Evolutionary conservation across 2,329 filamentous ascomycete species (phyloP).

Genomic region (Sporothrix dimorphospora): DNA sequence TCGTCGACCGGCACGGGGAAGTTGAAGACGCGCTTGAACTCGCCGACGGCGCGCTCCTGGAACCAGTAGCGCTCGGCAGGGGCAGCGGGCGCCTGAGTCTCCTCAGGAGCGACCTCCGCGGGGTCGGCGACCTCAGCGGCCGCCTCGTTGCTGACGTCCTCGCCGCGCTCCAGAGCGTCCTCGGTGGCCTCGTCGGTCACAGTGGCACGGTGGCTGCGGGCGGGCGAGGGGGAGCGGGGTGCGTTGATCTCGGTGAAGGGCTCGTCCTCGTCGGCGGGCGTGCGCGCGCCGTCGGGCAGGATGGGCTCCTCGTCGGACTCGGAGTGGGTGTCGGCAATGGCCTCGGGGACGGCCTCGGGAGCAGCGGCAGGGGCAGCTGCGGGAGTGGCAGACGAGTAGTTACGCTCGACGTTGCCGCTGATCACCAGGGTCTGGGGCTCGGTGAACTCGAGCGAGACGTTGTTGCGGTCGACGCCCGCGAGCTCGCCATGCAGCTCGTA

Average conservation of each 20-base stretch:
- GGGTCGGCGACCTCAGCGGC: slow-evolving; percentile 39
- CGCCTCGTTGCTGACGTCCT: slow-evolving; percentile 40
- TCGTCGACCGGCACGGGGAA: slow-evolving; percentile 68
- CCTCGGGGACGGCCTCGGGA: slow-evolving; percentile 15
- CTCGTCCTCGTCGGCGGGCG: slow-evolving; percentile 42
- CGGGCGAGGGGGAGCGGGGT: slow-evolving; percentile 37
- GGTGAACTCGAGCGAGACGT: slow-evolving; percentile 77
- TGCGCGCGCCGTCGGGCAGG: slow-evolving; percentile 13
- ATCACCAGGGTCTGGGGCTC: slow-evolving; percentile 74
- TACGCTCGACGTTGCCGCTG: slow-evolving; percentile 69
- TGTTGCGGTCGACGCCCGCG: slow-evolving; percentile 72
- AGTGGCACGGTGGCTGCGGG: slow-evolving; percentile 56
- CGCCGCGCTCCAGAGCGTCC: slow-evolving; percentile 36
- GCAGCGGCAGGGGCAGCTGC: slow-evolving; percentile 3
- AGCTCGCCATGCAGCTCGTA: slow-evolving; percentile 84
- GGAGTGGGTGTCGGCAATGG: slow-evolving; percentile 21
- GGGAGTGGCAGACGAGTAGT: slow-evolving; percentile 56
- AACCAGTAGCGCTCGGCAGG: slow-evolving; percentile 63
- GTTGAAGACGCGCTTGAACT: slow-evolving; percentile 69
- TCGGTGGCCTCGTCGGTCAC: slow-evolving; percentile 64
- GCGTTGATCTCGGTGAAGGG: slow-evolving; percentile 44
- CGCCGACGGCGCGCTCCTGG: slow-evolving; percentile 65
- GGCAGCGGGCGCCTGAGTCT: slow-evolving; percentile 24
- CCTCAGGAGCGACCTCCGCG: slow-evolving; percentile 26
- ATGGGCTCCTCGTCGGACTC: slow-evolving; percentile 35